Evolutionary conservation across 805 yeast genomes (phyloP).

Genomic region (Vanderwaltozyma yarrowii): DNA sequence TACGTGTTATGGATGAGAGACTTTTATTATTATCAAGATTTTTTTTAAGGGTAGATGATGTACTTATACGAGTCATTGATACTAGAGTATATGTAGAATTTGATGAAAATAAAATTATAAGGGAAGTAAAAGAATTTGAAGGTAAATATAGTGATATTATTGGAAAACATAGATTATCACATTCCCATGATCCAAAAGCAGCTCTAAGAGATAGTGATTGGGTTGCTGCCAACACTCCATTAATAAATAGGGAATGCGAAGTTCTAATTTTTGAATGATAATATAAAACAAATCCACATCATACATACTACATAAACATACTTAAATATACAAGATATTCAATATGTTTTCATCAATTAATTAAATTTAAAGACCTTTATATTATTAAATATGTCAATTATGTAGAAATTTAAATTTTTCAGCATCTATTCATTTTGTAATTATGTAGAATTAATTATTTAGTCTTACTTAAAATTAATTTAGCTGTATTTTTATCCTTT

Average conservation of each 20-base stretch:
- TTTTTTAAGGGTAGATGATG: constrained; percentile 84
- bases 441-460: too few relatives aligned
- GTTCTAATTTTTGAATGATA: constrained; percentile 10
- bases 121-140: constrained; percentile 72
- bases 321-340: too few relatives aligned
- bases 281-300: too few relatives aligned
- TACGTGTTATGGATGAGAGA: constrained; percentile 82
- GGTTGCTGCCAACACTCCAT: constrained; percentile 59
- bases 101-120: constrained; percentile 43
- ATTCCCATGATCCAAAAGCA: constrained; percentile 58
- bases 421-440: too few relatives aligned
- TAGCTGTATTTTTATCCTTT: constrained; percentile 33
- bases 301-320: too few relatives aligned
- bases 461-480: constrained; percentile 15
- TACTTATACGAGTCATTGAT: constrained; percentile 72
- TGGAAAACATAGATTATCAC: constrained; percentile 34
- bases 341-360: too few relatives aligned
- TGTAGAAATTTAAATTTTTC: too few relatives aligned
- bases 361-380: too few relatives aligned
- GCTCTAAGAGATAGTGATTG: constrained; percentile 75
- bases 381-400: too few relatives aligned
- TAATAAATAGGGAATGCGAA: constrained; percentile 31
- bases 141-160: constrained; percentile 40
- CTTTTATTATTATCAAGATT: constrained; percentile 64
- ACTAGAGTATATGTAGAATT: constrained; percentile 72